phyloP scores from a whole-genome alignment of 2,329 filamentous ascomycete genomes.

The Lizonia empirigonia region DNA sequence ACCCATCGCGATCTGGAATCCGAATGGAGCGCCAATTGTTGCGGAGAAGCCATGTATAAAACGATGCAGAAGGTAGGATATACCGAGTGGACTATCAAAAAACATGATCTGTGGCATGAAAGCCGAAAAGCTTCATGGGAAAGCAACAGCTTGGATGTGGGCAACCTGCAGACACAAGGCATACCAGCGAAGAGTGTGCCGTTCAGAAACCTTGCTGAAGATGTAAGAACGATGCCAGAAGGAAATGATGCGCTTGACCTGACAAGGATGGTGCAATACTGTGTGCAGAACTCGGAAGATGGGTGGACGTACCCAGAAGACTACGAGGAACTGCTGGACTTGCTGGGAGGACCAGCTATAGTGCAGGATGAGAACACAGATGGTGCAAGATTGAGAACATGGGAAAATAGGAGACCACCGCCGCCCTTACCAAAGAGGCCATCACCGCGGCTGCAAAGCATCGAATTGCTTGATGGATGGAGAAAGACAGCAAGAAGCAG shows the following conservation, averaged over 20 bases:
- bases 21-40: slow-evolving; percentile 17
- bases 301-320: slow-evolving; percentile 30
- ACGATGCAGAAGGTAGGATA: slow-evolving; percentile 28
- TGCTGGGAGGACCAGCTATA: slow-evolving; percentile 16
- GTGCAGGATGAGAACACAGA: slow-evolving; percentile 18
- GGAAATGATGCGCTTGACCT: slow-evolving; percentile 32
- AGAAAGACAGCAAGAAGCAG: not conserved
- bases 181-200: slow-evolving; percentile 3
- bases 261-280: slow-evolving; percentile 32
- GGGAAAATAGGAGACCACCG: slow-evolving; percentile 8
- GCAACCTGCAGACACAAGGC: not conserved
- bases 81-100: slow-evolving; percentile 23
- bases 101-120: slow-evolving; percentile 18
- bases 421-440: not conserved
- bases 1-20: slow-evolving; percentile 18
- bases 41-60: slow-evolving; percentile 22
- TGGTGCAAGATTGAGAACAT: slow-evolving; percentile 14
- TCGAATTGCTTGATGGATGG: not conserved
- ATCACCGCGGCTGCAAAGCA: not conserved
- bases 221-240: slow-evolving; percentile 22
- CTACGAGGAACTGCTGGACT: slow-evolving; percentile 19
- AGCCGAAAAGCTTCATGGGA: slow-evolving; percentile 15
- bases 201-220: slow-evolving; percentile 27
- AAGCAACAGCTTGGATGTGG: slow-evolving; percentile 6
- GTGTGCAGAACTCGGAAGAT: slow-evolving; percentile 20